A percentile compares a stretch with the other conserved stretches of the same genome.
Conservation (phyloP, 176 grass and related monocot species). For the Panicum miliaceum region DNA sequence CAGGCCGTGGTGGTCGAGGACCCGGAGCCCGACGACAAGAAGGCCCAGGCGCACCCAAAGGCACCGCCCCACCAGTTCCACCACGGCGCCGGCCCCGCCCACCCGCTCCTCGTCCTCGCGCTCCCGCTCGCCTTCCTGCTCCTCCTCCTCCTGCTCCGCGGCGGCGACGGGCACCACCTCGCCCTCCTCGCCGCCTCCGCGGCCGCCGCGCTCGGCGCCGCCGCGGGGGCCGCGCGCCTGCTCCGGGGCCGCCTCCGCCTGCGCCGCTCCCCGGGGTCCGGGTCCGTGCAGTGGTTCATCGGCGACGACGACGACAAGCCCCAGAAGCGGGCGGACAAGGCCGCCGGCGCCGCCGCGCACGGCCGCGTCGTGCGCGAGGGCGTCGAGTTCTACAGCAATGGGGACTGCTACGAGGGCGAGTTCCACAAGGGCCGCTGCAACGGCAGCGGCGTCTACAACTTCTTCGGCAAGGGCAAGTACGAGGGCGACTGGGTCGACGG, state of each 20-base stretch:
- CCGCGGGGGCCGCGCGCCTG: slow-evolving; percentile 49
- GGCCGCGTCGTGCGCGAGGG: slow-evolving; percentile 57
- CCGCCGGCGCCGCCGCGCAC: background rate
- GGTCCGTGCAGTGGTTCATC: slow-evolving; percentile 74
- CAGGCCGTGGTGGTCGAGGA: slow-evolving; percentile 60
- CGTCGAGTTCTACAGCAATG: slow-evolving; percentile 70
- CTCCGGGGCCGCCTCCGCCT: slow-evolving; percentile 45
- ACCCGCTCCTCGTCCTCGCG: slow-evolving; percentile 44
- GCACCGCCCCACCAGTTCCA: slow-evolving; percentile 35
- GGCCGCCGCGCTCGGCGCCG: slow-evolving; percentile 45
- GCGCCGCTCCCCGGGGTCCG: slow-evolving; percentile 35
- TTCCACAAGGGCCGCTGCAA: slow-evolving; percentile 66
- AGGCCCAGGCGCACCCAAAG: slow-evolving; percentile 51
- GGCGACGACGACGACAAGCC: slow-evolving; percentile 56
- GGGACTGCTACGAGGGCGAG: slow-evolving; percentile 80
- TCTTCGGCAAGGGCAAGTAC: slow-evolving; percentile 57
- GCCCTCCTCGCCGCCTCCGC: slow-evolving; percentile 49
- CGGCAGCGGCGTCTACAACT: slow-evolving; percentile 66
- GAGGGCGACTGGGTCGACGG: slow-evolving; percentile 86
- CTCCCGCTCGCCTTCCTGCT: slow-evolving; percentile 51
- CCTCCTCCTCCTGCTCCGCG: slow-evolving; percentile 55
- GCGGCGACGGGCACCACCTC: slow-evolving; percentile 47
- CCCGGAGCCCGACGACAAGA: slow-evolving; percentile 66
- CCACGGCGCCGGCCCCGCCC: slow-evolving; percentile 23
- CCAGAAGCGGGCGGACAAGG: slow-evolving; percentile 24